Evolutionary conservation across 352 stramenopile species (phyloP).

Genomic region (Phytophthora lateralis): DNA sequence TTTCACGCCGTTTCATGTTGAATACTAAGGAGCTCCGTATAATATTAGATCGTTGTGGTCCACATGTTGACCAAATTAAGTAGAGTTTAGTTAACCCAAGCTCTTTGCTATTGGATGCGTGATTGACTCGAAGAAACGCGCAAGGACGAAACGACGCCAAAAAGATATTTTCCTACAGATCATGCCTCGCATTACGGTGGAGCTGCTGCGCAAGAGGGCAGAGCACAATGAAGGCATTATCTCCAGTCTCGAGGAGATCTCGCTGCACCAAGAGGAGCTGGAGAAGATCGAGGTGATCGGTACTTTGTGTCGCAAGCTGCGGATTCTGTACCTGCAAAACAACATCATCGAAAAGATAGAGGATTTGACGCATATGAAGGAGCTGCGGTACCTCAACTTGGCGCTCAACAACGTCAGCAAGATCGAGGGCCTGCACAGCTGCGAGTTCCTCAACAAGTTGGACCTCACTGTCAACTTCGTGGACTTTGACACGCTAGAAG

Average conservation of each 20-base stretch:
- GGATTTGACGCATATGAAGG: conserved; percentile 93
- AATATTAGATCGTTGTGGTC: too few species aligned
- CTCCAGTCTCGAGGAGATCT: conserved; percentile 94
- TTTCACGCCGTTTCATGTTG: too few species aligned
- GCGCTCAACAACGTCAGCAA: conserved; percentile 94
- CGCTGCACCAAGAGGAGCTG: conserved; percentile 93
- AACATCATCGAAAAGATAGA: conserved; percentile 96
- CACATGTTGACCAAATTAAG: too few species aligned
- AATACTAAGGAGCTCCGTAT: too few species aligned
- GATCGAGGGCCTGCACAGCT: conserved; percentile 85
- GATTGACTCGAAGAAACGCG: too few species aligned
- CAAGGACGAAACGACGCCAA: conserved; percentile 6
- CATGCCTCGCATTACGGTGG: conserved; percentile 81
- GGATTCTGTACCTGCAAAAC: conserved; percentile 96
- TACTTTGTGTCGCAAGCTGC: conserved; percentile 89
- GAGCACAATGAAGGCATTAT: conserved; percentile 95
- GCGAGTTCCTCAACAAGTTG: conserved; percentile 93
- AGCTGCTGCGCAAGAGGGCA: conserved; percentile 86
- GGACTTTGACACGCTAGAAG: conserved; percentile 90
- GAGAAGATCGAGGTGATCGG: conserved; percentile 93
- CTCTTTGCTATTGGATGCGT: too few species aligned
- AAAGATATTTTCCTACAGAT: conserved; percentile 1
- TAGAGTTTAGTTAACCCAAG: too few species aligned
- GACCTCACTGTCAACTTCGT: conserved; percentile 97
- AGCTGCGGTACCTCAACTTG: conserved; percentile 96